Base-by-base conservation (phyloP, 2,329 filamentous ascomycete species). In the Sphaerulina musiva region DNA sequence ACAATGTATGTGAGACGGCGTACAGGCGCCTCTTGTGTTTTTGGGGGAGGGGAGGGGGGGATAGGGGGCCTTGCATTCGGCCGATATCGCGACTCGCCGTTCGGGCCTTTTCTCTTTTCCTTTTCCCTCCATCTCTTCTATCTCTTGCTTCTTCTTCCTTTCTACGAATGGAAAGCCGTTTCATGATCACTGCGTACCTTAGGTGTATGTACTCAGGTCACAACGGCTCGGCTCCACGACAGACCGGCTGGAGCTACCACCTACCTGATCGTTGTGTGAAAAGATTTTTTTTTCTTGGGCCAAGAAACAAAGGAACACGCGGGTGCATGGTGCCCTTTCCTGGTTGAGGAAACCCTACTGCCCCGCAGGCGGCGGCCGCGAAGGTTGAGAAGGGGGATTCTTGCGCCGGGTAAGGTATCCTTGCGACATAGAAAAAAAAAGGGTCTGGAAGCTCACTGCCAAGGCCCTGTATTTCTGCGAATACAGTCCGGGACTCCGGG, bases 341-440 rank as follows among this genome's bases (percentile, higher is more conserved):
- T 44, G 8, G 2, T 7, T 7, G 17, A 44, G 6, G 23, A 44
- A 23, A 12, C 14, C 12, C 17, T 51, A 57, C 55, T 55, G 58
- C 29, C 55, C 55, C 55, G 54, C 20, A 56, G 53, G 51, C 17
- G 41, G 46, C 47, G 53, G 48, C 46, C 53, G 53, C 34, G 41
- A 54, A 56, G 55, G 58, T 57, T 54, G 55, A 52, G 46, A 17
- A 17, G 14, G 14, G 14, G 14, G 14, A 17, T 17, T 17, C 14
- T 17, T 17, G 14, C 14, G 14, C 14, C 14, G 14, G 14, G 14
- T 17, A 17, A 17, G 20, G 20, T 20, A 45, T 45, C 48, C 48
- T 45, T 45, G 48, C 41, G 14, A 17, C 14, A 17, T 1, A 17
- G 14, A 34, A 38, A 38, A 38, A 38, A 6, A 14, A 26, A 41